Conservation (phyloP, 495 filamentous ascomycete genomes). For the Cudoniella acicularis region DNA sequence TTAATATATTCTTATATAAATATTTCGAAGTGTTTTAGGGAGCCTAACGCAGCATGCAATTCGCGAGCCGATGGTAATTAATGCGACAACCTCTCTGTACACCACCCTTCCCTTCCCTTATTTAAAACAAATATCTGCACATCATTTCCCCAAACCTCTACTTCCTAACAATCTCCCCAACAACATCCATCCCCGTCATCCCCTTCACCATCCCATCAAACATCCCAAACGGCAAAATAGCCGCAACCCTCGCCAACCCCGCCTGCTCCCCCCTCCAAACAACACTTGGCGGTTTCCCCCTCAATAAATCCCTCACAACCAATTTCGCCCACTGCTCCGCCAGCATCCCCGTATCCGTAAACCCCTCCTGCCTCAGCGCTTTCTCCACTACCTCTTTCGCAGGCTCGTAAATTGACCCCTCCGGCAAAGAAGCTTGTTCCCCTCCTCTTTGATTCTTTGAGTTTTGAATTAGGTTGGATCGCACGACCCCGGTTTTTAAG, state of each 20-base stretch:
- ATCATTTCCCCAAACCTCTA: not conserved
- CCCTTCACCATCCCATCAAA: slow-evolving; percentile 31
- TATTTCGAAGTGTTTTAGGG: no score
- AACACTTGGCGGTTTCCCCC: slow-evolving; percentile 20
- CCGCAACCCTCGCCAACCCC: slow-evolving; percentile 20
- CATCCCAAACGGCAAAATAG: slow-evolving; percentile 27
- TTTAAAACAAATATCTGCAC: no score
- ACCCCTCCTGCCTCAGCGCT: slow-evolving; percentile 12
- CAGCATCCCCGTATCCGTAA: slow-evolving; percentile 15
- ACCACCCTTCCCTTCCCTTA: no score
- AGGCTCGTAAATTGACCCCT: slow-evolving; percentile 26
- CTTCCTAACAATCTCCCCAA: slow-evolving; percentile 8
- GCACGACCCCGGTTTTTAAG: slow-evolving; percentile 33
- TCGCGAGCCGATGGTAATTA: no score
- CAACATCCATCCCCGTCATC: slow-evolving; percentile 30
- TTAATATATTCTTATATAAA: no score
- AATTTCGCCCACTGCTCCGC: slow-evolving; percentile 24
- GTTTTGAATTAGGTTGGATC: slow-evolving; percentile 28
- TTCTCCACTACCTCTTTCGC: slow-evolving; percentile 14
- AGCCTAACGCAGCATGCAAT: no score
- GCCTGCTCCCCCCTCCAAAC: slow-evolving; percentile 34
- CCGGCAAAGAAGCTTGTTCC: slow-evolving; percentile 10
- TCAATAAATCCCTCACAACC: slow-evolving; percentile 28
- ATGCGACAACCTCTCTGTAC: no score
- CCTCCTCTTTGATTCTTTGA: slow-evolving; percentile 5